Conservation (phyloP, 1,139 yeast genomes). For the Yamadazyma mexicana region DNA sequence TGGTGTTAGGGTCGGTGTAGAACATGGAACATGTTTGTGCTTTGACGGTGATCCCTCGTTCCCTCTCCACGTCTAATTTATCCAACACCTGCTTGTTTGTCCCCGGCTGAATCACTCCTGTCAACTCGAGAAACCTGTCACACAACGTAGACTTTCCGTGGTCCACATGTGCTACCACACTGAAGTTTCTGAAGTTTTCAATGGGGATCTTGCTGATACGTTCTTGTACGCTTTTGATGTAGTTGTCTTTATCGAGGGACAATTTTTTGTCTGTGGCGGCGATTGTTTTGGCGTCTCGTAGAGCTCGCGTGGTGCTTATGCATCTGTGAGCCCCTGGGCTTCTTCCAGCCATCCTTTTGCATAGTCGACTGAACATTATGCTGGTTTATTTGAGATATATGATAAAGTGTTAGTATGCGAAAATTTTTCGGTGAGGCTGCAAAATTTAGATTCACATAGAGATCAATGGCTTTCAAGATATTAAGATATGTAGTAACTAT, state of each 20-base stretch:
- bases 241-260: conserved; percentile 31
- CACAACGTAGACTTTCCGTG: conserved; percentile 95
- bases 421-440: conserved; percentile 6
- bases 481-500: no score
- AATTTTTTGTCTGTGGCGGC: conserved; percentile 18
- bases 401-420: conserved; percentile 2
- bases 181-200: conserved; percentile 81
- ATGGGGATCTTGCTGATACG: conserved; percentile 75
- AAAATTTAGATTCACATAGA: neutral
- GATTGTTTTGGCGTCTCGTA: conserved; percentile 1
- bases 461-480: no score
- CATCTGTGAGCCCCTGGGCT: neutral
- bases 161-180: conserved; percentile 96
- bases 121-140: conserved; percentile 80
- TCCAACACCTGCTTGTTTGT: conserved; percentile 87
- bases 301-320: neutral
- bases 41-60: conserved; percentile 93
- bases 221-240: conserved; percentile 39
- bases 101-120: conserved; percentile 83
- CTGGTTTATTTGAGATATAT: neutral
- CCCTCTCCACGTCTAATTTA: conserved; percentile 89
- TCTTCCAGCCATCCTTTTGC: neutral
- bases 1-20: conserved; percentile 58
- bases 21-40: conserved; percentile 97
- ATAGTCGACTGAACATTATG: conserved; percentile 5